Evolutionary conservation across 495 filamentous ascomycete species (phyloP).

Genomic region (Halenospora varia): DNA sequence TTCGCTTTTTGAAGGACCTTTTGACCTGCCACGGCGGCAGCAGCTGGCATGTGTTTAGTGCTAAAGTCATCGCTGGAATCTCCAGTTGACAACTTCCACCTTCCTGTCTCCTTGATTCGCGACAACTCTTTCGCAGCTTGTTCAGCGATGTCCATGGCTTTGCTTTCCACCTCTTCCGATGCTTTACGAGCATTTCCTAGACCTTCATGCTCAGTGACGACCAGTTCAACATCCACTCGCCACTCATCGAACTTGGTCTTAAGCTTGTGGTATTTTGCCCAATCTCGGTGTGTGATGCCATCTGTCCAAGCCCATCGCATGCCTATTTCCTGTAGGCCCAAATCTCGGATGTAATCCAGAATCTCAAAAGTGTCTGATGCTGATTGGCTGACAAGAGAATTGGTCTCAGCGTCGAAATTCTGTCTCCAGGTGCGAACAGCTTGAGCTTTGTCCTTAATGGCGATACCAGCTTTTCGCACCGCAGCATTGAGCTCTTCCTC

Average conservation of each 20-base stretch:
- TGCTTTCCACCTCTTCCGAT: conserved; percentile 64
- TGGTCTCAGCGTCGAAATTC: conserved; percentile 65
- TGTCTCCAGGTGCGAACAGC: conserved; percentile 75
- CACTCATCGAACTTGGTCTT: conserved; percentile 82
- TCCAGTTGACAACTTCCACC: conserved; percentile 76
- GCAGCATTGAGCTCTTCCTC: conserved; percentile 58
- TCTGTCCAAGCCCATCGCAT: conserved; percentile 99
- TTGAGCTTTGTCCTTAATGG: conserved; percentile 78
- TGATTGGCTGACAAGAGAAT: conserved; percentile 64
- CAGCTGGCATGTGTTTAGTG: conserved; percentile 45
- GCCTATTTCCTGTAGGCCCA: conserved; percentile 91
- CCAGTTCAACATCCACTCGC: conserved; percentile 70
- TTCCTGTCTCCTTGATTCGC: conserved; percentile 77
- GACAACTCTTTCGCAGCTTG: conserved; percentile 77
- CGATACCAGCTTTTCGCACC: conserved; percentile 69
- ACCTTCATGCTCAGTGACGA: conserved; percentile 67
- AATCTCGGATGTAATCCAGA: conserved; percentile 77
- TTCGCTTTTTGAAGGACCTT: conserved; percentile 34
- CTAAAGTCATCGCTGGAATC: conserved; percentile 78
- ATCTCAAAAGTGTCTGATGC: conserved; percentile 79
- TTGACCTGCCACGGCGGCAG: conserved; percentile 36
- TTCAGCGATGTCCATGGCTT: conserved; percentile 77
- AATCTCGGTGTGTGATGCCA: conserved; percentile 91
- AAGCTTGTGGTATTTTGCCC: conserved; percentile 84
- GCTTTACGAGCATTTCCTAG: conserved; percentile 65